Conservation (phyloP, 768 basidiomycete species). For the Ephemerocybe angulata region DNA sequence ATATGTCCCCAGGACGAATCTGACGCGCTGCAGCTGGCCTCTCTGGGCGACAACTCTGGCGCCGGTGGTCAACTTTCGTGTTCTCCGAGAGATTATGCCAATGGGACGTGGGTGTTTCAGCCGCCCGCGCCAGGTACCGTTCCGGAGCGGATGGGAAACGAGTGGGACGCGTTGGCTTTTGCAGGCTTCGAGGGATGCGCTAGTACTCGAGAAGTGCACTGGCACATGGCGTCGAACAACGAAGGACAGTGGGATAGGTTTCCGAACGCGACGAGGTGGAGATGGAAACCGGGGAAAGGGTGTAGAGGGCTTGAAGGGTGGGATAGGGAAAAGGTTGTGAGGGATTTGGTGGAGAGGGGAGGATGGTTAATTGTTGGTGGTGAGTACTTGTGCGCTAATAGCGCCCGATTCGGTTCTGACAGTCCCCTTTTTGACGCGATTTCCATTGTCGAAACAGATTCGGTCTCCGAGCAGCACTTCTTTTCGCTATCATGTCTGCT, state of each 20-base stretch:
- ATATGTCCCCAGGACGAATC: not conserved
- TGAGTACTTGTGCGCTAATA: constrained; percentile 48
- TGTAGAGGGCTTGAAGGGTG: constrained; percentile 41
- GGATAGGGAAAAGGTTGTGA: constrained; percentile 42
- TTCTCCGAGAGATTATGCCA: not conserved
- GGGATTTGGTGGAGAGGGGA: constrained; percentile 59
- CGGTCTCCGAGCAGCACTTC: constrained; percentile 70
- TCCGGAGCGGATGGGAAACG: constrained; percentile 26
- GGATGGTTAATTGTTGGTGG: constrained; percentile 69
- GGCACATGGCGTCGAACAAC: constrained; percentile 59
- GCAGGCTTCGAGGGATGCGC: constrained; percentile 63
- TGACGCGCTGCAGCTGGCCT: not conserved
- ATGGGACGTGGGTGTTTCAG: not conserved
- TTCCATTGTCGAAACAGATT: constrained; percentile 42
- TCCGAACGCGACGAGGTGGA: constrained; percentile 47
- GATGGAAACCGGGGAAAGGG: constrained; percentile 46
- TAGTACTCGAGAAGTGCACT: constrained; percentile 56
- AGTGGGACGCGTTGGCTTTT: constrained; percentile 45
- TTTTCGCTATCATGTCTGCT: constrained; percentile 67
- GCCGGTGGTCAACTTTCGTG: not conserved
- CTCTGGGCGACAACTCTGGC: not conserved
- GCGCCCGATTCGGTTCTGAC: constrained; percentile 31
- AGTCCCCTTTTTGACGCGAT: constrained; percentile 32
- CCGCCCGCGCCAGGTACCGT: constrained; percentile 49
- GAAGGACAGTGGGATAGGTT: constrained; percentile 48